Base-by-base conservation (phyloP, 176 grass and related monocot species). In the Phyllostachys edulis region DNA sequence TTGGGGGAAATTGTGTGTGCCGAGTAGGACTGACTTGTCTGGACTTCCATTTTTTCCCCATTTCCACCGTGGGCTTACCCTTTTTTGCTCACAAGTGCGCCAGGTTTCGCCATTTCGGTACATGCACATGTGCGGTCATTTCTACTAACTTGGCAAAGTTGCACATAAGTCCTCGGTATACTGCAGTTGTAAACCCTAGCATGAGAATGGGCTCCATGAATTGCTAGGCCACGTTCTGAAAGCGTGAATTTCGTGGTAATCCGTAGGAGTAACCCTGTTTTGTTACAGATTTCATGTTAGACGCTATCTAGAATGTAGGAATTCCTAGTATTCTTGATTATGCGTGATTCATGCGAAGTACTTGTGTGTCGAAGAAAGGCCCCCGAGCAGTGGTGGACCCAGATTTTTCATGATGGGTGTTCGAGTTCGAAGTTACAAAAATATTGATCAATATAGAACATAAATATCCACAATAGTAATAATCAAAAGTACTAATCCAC, bases 21-120 rank as follows among this genome's bases (percentile, higher is more conserved):
- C 75, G 84, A 87, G 59, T 62, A 79, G 79, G 79, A 83, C 51
- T 51, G 18, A 6, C 66, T 78, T 67, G 79, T 86, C 73, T 81
- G 9, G 37, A 12, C 63, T 64, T 73, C 14, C 27, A 42, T 46
- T 77, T 50, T 40, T 59, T 8, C 45, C 3, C 68, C 62, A 36
- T 27, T 2, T 34, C 44, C 21, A 17, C 50, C 41, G 70, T 37
- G 39, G 40, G 46, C 15, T 69, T 36, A 2, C 73, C 73, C 56
- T 14, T 78, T 82, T 74, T 51, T 62, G 46, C 44, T 15, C 26
- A 3, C 5, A 27, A 37, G 56, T 71, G 78, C 27, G 73, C 79
- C 88, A 82, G 79, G 67, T 82, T 82, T 90, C 88, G 64, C 27
- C 38, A 41, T 77, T 47, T 37, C 56, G 18, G 62, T 51, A 56